Evolutionary conservation across 768 basidiomycete species (phyloP), one percentile per base, ranked within the genome.

Genomic region (Macrolepiota dolichaula): DNA sequence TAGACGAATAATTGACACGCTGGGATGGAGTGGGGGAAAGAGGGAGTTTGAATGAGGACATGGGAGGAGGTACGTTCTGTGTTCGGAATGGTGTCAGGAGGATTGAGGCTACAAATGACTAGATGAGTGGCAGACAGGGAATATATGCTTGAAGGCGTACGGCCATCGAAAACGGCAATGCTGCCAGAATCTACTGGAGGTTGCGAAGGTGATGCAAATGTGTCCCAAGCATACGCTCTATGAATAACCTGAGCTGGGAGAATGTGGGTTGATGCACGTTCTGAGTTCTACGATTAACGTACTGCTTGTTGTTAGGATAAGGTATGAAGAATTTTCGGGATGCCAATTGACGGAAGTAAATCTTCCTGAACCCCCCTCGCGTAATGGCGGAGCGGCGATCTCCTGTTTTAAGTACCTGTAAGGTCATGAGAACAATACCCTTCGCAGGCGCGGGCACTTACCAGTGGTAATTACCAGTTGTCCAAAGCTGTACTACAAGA

Each of bases 11-110:
- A 53, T 37, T 64, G 63, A 37, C 62, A 19, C 11, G 68, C 38
- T 49, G 57, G 17, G 37, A 71, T 62, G 12, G 66, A 49, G 13
- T 65, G 10, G 72, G 67, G 13, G 62, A 59, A 15, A 78, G 60
- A 0, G 69, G 37, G 11, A 83, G 75, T 62, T 79, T 73, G 62
- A 81, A 79, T 1, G 93, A 88, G 1, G 88, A 91, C 94, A 97
- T 96, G 0, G 97, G 97, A n/a, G 97, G 97, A n/a, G 96, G 97
- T 4, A 96, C 83, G 69, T 97, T 98, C 74, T 96, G 92, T 0
- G 85, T 83, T 42, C 95, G 84, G 81, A 98, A 98, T 15, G 97
- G 92, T 1, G 96, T 99, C 42, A 99, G 77, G 2, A 96, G 83
- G 59, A 93, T 75, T 22, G 77, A 78, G 1, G 85, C 95, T 96